Evolutionary conservation across 2,329 filamentous ascomycete species (phyloP).

Genomic region (Trichoderma guizhouense): DNA sequence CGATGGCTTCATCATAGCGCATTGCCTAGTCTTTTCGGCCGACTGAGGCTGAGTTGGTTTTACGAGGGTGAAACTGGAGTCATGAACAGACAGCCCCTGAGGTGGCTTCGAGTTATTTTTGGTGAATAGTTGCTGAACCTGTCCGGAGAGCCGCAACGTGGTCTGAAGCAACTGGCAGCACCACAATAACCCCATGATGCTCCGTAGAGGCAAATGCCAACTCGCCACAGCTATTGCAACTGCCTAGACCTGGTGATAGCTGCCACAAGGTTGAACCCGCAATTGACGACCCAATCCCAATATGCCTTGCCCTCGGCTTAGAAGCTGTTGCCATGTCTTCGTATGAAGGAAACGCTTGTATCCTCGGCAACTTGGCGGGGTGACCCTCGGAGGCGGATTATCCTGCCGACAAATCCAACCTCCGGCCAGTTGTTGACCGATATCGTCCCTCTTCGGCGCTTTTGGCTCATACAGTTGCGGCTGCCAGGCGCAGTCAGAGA

Average conservation of each 20-base stretch:
- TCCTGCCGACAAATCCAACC: not conserved
- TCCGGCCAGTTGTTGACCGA: not conserved
- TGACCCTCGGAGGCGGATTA: constrained; percentile 1
- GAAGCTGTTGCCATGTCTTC: not conserved
- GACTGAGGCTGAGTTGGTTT: not conserved
- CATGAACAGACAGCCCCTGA: not conserved
- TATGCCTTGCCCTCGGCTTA: not conserved
- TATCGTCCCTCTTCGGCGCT: not conserved
- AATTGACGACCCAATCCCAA: not conserved
- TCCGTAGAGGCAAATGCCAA: not conserved
- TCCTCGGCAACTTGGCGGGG: constrained; percentile 12
- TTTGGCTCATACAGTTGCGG: not conserved
- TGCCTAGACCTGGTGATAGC: no score
- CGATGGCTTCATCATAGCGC: not conserved
- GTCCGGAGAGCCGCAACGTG: not conserved
- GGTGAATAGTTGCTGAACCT: not conserved
- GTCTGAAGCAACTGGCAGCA: not conserved
- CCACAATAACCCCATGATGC: not conserved
- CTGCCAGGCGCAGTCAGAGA: not conserved
- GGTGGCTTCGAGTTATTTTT: not conserved
- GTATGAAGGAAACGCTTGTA: not conserved
- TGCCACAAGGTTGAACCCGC: not conserved
- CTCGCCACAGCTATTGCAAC: not conserved
- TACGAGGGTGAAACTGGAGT: not conserved
- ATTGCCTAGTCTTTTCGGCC: not conserved